Conservation (phyloP, 805 yeast species). For the Cyberlindnera samutprakarnensis region DNA sequence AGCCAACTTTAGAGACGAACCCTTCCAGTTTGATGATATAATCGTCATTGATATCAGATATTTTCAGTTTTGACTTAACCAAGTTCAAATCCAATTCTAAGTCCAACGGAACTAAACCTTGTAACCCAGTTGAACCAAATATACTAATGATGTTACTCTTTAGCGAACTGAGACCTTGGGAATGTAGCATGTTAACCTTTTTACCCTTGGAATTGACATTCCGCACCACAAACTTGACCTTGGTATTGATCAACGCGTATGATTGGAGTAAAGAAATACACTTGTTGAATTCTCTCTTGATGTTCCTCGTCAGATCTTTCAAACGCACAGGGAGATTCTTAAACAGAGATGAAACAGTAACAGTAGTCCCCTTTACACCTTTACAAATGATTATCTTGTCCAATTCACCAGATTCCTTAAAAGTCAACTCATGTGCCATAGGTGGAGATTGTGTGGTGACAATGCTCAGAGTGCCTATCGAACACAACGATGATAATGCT, state of each 20-base stretch:
- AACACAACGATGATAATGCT: conserved; percentile 65
- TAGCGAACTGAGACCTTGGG: conserved; percentile 43
- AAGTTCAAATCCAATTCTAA: conserved; percentile 30
- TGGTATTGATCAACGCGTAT: conserved; percentile 56
- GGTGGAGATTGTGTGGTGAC: conserved; percentile 48
- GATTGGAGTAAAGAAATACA: conserved; percentile 54
- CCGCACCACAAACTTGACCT: conserved; percentile 50
- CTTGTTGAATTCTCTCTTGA: conserved; percentile 65
- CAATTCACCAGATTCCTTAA: conserved; percentile 49
- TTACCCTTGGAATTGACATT: conserved; percentile 42
- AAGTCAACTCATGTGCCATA: conserved; percentile 47
- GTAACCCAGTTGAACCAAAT: conserved; percentile 60
- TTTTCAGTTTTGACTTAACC: conserved; percentile 15
- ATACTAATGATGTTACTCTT: conserved; percentile 55
- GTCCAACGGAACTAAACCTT: conserved; percentile 48
- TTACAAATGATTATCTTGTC: conserved; percentile 31
- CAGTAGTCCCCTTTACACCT: conserved; percentile 64
- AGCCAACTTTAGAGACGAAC: conserved; percentile 63
- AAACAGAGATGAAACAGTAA: conserved; percentile 54
- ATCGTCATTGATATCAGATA: conserved; percentile 12
- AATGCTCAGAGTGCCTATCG: conserved; percentile 41
- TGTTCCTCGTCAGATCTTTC: conserved; percentile 60
- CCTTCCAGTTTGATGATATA: conserved; percentile 43
- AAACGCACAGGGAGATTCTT: conserved; percentile 72
- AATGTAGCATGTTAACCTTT: conserved; percentile 47